These are phyloP conservation scores for Opeltia flavorubescens DNA, from an alignment of 495 filamentous ascomycete species.

Conservation along the genomic window DNA sequence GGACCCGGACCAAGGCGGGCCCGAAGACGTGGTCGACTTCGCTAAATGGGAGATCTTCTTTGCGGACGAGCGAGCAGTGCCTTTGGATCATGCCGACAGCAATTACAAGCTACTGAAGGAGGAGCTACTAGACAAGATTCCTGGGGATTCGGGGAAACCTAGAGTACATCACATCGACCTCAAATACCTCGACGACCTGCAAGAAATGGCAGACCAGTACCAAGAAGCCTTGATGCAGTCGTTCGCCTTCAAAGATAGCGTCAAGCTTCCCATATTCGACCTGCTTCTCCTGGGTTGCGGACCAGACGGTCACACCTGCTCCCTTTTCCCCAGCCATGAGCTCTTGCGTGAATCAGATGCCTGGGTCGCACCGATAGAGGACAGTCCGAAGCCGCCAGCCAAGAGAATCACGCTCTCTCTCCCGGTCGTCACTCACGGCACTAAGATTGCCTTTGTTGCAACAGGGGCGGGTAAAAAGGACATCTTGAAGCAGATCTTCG, in stretches of 20 bases:
- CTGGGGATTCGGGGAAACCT: conserved; percentile 46
- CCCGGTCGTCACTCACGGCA: conserved; percentile 71
- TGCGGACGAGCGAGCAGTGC: conserved; percentile 90
- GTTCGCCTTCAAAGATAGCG: conserved; percentile 73
- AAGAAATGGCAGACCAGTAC: conserved; percentile 88
- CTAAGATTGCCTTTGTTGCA: conserved; percentile 79
- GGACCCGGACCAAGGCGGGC: conserved; percentile 35
- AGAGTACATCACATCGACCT: conserved; percentile 65
- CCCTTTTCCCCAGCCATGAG: conserved; percentile 79
- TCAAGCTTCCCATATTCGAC: conserved; percentile 89
- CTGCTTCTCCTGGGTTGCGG: conserved; percentile 84
- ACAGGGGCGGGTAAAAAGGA: conserved; percentile 83
- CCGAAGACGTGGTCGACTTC: conserved; percentile 56
- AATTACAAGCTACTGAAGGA: conserved; percentile 82
- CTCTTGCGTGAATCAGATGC: conserved; percentile 77
- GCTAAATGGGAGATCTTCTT: conserved; percentile 96
- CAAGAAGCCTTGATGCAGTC: conserved; percentile 73
- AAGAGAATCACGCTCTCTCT: conserved; percentile 83
- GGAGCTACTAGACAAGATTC: conserved; percentile 79
- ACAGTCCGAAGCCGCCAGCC: conserved; percentile 88
- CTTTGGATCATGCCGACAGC: conserved; percentile 81
- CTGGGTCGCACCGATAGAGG: conserved; percentile 81
- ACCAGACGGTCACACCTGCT: conserved; percentile 95
- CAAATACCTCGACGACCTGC: conserved; percentile 58
- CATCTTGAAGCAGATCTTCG: conserved; percentile 83